phyloP scores from a whole-genome alignment of 768 basidiomycete species.

The Gloeostereum incarnatum region DNA sequence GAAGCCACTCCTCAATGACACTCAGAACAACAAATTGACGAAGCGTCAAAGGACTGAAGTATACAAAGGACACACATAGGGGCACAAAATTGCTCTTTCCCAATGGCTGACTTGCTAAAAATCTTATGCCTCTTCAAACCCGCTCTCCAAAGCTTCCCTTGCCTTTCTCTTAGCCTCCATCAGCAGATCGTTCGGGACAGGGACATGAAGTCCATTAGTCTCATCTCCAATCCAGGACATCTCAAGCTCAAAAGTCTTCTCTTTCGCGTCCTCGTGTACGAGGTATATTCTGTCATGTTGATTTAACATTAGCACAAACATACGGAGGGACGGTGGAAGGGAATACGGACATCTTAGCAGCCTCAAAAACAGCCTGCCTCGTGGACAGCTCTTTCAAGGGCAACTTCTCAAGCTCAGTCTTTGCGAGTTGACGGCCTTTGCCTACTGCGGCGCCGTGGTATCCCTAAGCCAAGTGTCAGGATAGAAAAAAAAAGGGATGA shows the following conservation, averaged over 20 bases:
- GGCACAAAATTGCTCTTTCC: too few species aligned
- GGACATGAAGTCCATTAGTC: slow-evolving; percentile 67
- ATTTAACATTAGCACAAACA: too few species aligned
- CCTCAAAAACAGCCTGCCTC: slow-evolving; percentile 84
- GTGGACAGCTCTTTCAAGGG: slow-evolving; percentile 72
- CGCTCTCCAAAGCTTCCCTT: slow-evolving; percentile 73
- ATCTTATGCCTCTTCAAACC: too few species aligned
- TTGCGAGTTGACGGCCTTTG: slow-evolving; percentile 95
- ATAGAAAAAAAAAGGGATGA: not conserved
- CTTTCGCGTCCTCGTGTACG: slow-evolving; percentile 96
- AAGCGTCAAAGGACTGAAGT: too few species aligned
- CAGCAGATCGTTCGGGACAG: slow-evolving; percentile 79
- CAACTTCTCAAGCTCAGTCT: slow-evolving; percentile 97
- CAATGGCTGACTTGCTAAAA: too few species aligned
- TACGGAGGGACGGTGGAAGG: not conserved
- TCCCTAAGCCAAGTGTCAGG: slow-evolving; percentile 44
- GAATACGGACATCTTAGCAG: slow-evolving; percentile 76
- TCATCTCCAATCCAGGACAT: slow-evolving; percentile 94
- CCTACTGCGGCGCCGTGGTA: slow-evolving; percentile 96
- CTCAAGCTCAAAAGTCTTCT: slow-evolving; percentile 97
- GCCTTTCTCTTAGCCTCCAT: slow-evolving; percentile 84
- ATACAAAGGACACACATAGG: too few species aligned
- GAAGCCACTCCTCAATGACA: too few species aligned
- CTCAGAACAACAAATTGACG: too few species aligned
- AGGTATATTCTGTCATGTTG: slow-evolving; percentile 79